Percentiles rank a stretch among this genome's conserved stretches.
phyloP scores from a whole-genome alignment of 352 stramenopile genomes.

The Phytopythium ostracodes region DNA sequence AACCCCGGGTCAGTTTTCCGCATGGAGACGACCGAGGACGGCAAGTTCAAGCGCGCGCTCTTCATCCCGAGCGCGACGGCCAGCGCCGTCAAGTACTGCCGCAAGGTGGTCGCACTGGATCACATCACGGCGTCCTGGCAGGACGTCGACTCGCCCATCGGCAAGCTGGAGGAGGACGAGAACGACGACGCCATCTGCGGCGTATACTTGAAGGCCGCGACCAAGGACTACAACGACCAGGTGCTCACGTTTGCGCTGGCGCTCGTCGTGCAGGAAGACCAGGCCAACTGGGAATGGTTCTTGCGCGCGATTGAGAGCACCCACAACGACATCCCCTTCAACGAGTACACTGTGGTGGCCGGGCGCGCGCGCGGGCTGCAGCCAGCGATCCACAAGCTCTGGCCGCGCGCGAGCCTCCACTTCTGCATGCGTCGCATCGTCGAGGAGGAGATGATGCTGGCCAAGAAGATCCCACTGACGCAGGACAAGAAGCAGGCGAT shows the following conservation, averaged over 20 bases:
- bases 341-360: conserved; percentile 67
- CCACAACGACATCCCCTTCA: conserved; percentile 32
- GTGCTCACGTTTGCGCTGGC: conserved; percentile 62
- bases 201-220: conserved; percentile 68
- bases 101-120: conserved; percentile 60
- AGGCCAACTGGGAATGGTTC: conserved; percentile 79
- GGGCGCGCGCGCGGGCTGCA: conserved; percentile 51
- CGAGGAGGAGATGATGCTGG: conserved; percentile 58
- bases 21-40: conserved; percentile 45
- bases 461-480: conserved; percentile 59
- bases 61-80: conserved; percentile 55
- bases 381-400: conserved; percentile 42
- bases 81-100: conserved; percentile 49
- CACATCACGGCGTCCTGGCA: conserved; percentile 43
- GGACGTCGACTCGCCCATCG: conserved; percentile 25
- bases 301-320: conserved; percentile 40
- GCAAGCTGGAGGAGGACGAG: conserved; percentile 47
- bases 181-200: conserved; percentile 69
- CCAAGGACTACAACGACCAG: conserved; percentile 73
- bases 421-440: conserved; percentile 71
- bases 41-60: conserved; percentile 56
- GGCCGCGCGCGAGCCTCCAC: conserved; percentile 58
- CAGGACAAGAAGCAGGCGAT: conserved; percentile 64
- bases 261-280: conserved; percentile 58
- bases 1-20: conserved; percentile 54